These are phyloP conservation scores for Falciphora oryzae DNA, from an alignment of 2,329 filamentous ascomycete genomes.

Conservation along the genomic window DNA sequence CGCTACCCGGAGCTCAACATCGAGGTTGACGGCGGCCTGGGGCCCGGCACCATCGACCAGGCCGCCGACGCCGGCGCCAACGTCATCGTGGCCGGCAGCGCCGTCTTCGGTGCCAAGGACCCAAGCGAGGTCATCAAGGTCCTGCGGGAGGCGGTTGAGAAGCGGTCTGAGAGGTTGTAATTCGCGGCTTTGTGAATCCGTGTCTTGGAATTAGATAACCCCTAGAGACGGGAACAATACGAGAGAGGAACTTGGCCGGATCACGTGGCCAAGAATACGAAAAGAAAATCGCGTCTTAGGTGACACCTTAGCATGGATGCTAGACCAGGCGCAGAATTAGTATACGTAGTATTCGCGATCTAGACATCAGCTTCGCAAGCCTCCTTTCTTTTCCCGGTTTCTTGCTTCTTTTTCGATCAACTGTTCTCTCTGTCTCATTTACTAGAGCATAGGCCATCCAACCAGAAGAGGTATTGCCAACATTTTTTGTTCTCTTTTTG, in stretches of 20 bases:
- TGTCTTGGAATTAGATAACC: neutral
- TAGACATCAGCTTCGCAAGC: too few relatives aligned
- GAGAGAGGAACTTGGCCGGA: neutral
- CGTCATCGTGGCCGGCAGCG: slow-evolving; percentile 94
- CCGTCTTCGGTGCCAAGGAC: slow-evolving; percentile 88
- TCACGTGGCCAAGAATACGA: neutral
- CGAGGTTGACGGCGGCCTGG: slow-evolving; percentile 88
- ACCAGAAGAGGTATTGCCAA: too few relatives aligned
- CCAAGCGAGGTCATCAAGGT: slow-evolving; percentile 81
- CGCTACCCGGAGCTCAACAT: slow-evolving; percentile 92
- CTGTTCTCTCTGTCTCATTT: too few relatives aligned
- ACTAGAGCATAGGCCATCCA: too few relatives aligned
- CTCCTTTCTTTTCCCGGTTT: neutral
- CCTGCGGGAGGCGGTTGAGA: slow-evolving; percentile 73
- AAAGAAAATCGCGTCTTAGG: neutral
- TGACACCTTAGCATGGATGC: neutral
- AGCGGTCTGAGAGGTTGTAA: slow-evolving; percentile 37
- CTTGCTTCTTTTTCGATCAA: neutral
- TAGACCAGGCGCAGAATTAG: neutral
- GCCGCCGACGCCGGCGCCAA: slow-evolving; percentile 95
- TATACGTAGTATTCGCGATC: neutral
- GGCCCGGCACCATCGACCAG: slow-evolving; percentile 82
- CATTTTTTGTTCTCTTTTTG: too few relatives aligned
- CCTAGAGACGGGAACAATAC: too few relatives aligned
- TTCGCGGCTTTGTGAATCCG: neutral